Evolutionary conservation across 1,284 basidiomycete species (phyloP), one percentile per base, ranked within the genome.

Genomic region (Agaricales sp.): DNA sequence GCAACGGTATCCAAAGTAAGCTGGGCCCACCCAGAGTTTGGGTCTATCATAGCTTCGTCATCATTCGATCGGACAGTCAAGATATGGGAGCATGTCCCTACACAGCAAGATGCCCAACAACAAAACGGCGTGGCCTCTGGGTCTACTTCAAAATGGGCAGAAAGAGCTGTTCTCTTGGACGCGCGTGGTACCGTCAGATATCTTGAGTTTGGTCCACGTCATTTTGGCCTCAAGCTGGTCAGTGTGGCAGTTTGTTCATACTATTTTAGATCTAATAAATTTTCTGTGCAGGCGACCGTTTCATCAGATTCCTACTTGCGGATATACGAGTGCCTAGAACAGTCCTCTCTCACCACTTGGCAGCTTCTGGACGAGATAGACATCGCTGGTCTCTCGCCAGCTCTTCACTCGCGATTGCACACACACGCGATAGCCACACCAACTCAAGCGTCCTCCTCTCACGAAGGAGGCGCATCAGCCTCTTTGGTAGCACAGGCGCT

Each of bases 1-100:
- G 91, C 91, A 8, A 80, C 91, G 0, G 73, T 93, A 37, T 78
- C 89, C 4, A 82, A 78, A 62, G 58, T 94, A n/a, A 78, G 77
- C 49, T 95, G 91, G 84, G 88, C 89, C 1, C 90, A 93, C 60
- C 91, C 92, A 3, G 82, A 92, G 62, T 92, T 91, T 55, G 92
- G 91, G 8, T 78, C 80, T 1, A 76, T 95, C 49, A 70, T 95
- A 49, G 90, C 90, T 0, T 90, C 87, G 0, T 79, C 80, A 3
- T 91, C 87, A 1, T 91, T 91, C 58, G 92, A 96, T 65, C 78
- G 92, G 14, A 88, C 87, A 0, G 86, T 92, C 50, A 87, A 92
- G 64, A 77, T 95, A 16, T 95, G 91, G 91, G 90, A 93, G 61
- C 53, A 61, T 44, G 52, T 61, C 23, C 66, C 70, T 41, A 37